These are phyloP conservation scores for Neurospora sp. DNA, from an alignment of 2,329 filamentous ascomycete genomes.

Conservation along the genomic window DNA sequence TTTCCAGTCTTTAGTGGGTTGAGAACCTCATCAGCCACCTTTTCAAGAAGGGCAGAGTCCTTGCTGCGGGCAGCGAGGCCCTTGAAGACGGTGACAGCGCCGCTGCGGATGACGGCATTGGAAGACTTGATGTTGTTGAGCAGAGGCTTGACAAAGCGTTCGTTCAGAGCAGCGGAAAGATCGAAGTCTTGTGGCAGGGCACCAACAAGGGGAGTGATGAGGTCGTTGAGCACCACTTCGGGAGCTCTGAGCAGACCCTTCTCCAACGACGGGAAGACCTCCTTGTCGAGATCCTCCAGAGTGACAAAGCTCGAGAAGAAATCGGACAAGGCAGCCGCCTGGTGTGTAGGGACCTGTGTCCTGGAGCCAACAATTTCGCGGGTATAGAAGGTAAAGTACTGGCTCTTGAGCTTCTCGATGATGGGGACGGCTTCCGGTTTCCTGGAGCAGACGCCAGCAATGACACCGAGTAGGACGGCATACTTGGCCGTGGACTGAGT, in stretches of 20 bases:
- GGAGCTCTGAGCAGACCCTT: slow-evolving; percentile 83
- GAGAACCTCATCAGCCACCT: slow-evolving; percentile 69
- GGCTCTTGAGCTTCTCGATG: slow-evolving; percentile 56
- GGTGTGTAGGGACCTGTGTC: slow-evolving; percentile 57
- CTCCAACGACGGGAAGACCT: slow-evolving; percentile 73
- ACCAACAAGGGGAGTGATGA: slow-evolving; percentile 63
- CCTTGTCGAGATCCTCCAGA: slow-evolving; percentile 62
- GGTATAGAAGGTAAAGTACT: slow-evolving; percentile 73
- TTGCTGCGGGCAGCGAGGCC: slow-evolving; percentile 54
- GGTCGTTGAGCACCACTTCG: slow-evolving; percentile 74
- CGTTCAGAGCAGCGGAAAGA: slow-evolving; percentile 62
- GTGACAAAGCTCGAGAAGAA: slow-evolving; percentile 74
- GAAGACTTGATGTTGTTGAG: slow-evolving; percentile 88
- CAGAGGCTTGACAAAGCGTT: slow-evolving; percentile 73
- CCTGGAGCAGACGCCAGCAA: slow-evolving; percentile 78
- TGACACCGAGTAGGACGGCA: slow-evolving; percentile 69
- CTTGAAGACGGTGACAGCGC: slow-evolving; percentile 65
- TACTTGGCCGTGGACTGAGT: slow-evolving; percentile 56
- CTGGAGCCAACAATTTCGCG: slow-evolving; percentile 80
- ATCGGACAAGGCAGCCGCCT: slow-evolving; percentile 64
- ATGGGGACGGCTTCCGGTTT: slow-evolving; percentile 52
- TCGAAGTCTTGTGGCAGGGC: slow-evolving; percentile 65
- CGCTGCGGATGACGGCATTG: slow-evolving; percentile 66
- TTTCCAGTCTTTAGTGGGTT: slow-evolving; percentile 75
- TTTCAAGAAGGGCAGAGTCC: slow-evolving; percentile 49